Base-by-base conservation (phyloP, 768 basidiomycete genomes). In the Calocera viscosa region DNA sequence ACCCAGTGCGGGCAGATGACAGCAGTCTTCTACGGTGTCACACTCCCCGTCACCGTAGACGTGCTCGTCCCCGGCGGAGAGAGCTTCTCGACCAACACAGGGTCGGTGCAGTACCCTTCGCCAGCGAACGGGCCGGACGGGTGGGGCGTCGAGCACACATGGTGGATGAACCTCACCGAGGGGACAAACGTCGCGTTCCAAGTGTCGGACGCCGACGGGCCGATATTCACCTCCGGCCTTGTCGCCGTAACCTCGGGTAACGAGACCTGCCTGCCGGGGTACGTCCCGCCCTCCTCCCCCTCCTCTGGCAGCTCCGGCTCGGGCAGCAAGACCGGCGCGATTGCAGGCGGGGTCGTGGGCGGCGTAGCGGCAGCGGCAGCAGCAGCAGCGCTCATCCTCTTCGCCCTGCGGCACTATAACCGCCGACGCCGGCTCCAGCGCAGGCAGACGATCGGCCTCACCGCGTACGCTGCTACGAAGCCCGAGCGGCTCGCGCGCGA, bases 211-310 rank as follows among this genome's bases (percentile, higher is more conserved):
- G 53, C 53, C 26, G 30, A 26, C 10, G 53, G 53, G 30, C 53
- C 53, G 53, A 26, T 60, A 5, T 60, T 60, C 53, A 60, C 53
- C 53, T 16, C 14, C 26, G 24, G 14, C 5, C 53, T 60, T 10
- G 26, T 60, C 5, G 14, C 53, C 53, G 53, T 60, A 11, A 5
- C 11, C 8, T 5, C 24, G 2, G 53, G 53, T 10, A 60, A 60
- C 53, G 53, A 60, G 7, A 60, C 53, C 30, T 60, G 53, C 53
- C 26, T 60, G n/a, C n/a, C n/a, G n/a, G n/a, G n/a, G n/a, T n/a
- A n/a, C n/a, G n/a, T n/a, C n/a, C n/a, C n/a, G n/a, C n/a, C n/a
- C n/a, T n/a, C n/a, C n/a, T n/a, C n/a, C n/a, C n/a, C n/a, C n/a
- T n/a, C n/a, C n/a, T n/a, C n/a, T n/a, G n/a, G n/a, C n/a, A n/a